phyloP scores from a whole-genome alignment of 441 rosid genomes.

The Hura crepitans region DNA sequence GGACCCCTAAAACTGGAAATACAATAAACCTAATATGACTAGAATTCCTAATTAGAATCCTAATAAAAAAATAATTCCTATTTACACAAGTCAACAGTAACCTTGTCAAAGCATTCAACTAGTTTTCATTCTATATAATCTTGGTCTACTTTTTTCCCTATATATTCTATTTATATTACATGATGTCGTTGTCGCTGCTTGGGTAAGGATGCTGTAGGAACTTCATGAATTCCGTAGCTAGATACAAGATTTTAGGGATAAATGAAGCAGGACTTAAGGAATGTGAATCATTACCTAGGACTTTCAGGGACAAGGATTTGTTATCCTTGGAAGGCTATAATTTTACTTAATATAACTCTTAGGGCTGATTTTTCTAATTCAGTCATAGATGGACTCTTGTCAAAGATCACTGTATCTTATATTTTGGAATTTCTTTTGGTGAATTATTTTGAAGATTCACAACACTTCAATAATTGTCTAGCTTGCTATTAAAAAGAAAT shows the following conservation, averaged over 20 bases:
- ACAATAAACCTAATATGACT: too few species aligned
- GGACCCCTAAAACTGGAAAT: too few species aligned
- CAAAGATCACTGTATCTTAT: background rate
- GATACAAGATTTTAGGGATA: background rate
- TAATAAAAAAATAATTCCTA: too few species aligned
- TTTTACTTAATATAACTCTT: background rate
- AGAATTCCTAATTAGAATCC: too few species aligned
- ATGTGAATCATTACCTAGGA: background rate
- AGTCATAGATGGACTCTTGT: background rate
- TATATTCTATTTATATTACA: background rate
- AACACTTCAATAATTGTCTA: background rate
- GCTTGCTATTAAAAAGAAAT: background rate
- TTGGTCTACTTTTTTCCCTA: background rate
- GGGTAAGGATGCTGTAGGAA: background rate
- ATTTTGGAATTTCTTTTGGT: background rate
- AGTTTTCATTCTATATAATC: background rate
- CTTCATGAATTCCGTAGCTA: background rate
- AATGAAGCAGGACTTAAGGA: background rate
- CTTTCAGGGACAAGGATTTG: background rate
- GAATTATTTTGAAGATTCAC: background rate
- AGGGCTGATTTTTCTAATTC: background rate
- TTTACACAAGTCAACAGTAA: too few species aligned
- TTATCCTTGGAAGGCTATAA: too few species aligned
- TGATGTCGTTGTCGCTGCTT: background rate
- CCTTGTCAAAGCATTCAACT: background rate